Evolutionary conservation across 2,329 filamentous ascomycete species (phyloP), one percentile per base, ranked within the genome.

Genomic region (Nigrospora osmanthi): DNA sequence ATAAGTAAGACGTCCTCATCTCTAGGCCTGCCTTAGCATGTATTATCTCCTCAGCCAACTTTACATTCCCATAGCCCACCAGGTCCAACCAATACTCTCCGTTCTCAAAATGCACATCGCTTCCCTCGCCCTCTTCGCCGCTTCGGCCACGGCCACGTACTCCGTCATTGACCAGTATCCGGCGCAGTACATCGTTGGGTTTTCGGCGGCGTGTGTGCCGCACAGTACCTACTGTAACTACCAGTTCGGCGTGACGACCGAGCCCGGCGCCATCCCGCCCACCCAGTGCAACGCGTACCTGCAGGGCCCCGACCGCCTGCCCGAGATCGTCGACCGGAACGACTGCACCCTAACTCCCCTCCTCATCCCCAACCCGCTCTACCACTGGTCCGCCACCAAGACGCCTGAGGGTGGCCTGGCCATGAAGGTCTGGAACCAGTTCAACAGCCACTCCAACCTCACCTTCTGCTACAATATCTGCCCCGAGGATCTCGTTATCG

Each of bases 371-470:
- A 45, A 45, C 37, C 6, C 7, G 19, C 32, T 13, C 23, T 41
- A 36, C 33, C 35, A 35, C 38, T 45, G 44, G 38, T 28, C 32
- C 33, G 15, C 28, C 19, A 38, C 11, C 15, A 34, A 35, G 31
- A 45, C 33, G 11, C 11, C 33, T 6, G 28, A 32, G 11, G 38
- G 33, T 19, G 44, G 44, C 38, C 38, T 41, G 19, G 33, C 28
- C 44, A 41, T 41, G 33, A 17, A 11, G 14, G 13, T 41, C 44
- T 36, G 37, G 37, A 41, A 40, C 37, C 43, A 36, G 5, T 31
- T 45, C 37, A 45, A 45, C 43, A 28, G 30, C 28, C 43, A 37
- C 43, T 40, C 37, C 43, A 45, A 45, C 43, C 35, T 40, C 31
- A 45, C 32, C 23, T 45, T 35, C 43, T 45, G 43, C 43, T 11